Conservation (phyloP, 768 basidiomycete species). For the Pleurotus citrinopileatus region DNA sequence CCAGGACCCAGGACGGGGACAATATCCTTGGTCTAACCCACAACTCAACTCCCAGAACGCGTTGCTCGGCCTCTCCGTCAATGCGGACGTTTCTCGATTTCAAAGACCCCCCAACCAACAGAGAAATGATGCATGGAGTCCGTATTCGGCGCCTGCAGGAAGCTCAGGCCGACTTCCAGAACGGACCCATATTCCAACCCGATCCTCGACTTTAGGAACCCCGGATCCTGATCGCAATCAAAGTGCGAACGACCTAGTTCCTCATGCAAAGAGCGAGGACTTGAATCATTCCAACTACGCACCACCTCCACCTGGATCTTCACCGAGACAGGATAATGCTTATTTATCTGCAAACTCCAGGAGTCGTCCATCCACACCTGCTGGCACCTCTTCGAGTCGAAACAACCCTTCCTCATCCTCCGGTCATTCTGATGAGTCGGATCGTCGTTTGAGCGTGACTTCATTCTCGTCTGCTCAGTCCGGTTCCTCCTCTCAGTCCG, state of each 20-base stretch:
- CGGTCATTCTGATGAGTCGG: constrained; percentile 47
- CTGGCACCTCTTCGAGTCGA: constrained; percentile 37
- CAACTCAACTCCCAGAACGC: constrained; percentile 19
- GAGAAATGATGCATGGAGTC: constrained; percentile 17
- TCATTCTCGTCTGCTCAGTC: constrained; percentile 58
- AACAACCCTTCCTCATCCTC: constrained; percentile 50
- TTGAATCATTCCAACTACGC: constrained; percentile 49
- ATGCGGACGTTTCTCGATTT: constrained; percentile 22
- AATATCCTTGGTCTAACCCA: constrained; percentile 31
- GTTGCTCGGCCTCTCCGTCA: constrained; percentile 21
- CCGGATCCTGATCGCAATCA: constrained; percentile 54
- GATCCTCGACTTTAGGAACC: constrained; percentile 62
- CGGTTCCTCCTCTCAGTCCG: constrained; percentile 41
- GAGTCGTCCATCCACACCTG: constrained; percentile 61
- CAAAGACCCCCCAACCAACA: constrained; percentile 15
- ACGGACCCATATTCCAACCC: constrained; percentile 53
- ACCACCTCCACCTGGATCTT: constrained; percentile 26
- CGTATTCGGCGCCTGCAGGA: constrained; percentile 33
- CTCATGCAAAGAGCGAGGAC: constrained; percentile 71
- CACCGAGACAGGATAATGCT: constrained; percentile 39
- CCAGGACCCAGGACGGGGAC: constrained; percentile 30
- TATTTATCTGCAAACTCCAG: constrained; percentile 41
- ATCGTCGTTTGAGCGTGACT: constrained; percentile 40
- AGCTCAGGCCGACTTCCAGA: constrained; percentile 40
- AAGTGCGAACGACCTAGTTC: constrained; percentile 25